Evolutionary conservation across 202 grass and related monocot species (phyloP).

Genomic region (Schoenoplectus tabernaemontani): DNA sequence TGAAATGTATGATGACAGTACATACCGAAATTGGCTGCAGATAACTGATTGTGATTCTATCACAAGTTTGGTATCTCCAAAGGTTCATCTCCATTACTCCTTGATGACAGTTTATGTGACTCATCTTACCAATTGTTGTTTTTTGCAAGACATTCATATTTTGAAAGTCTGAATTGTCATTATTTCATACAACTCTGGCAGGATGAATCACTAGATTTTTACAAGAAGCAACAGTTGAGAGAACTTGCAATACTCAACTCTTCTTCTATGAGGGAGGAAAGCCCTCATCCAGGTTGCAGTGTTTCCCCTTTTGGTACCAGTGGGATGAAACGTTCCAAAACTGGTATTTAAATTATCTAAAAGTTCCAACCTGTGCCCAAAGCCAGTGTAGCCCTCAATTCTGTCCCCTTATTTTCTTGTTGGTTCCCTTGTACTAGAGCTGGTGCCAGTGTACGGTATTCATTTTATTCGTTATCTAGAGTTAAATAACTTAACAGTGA

Average conservation of each 20-base stretch:
- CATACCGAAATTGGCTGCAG: background rate
- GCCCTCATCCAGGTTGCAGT: constrained; percentile 70
- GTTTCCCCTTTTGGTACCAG: constrained; percentile 70
- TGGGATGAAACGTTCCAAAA: constrained; percentile 81
- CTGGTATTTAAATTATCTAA: constrained; percentile 35
- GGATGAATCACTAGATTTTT: constrained; percentile 91
- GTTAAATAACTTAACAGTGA: constrained; percentile 50
- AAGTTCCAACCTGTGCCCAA: constrained; percentile 4
- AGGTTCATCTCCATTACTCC: background rate
- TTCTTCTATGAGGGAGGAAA: constrained; percentile 61
- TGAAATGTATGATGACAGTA: background rate
- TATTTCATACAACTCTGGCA: constrained; percentile 26
- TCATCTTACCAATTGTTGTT: constrained; percentile 14
- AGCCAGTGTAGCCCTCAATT: no score
- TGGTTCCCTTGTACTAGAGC: constrained; percentile 21
- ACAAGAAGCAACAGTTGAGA: constrained; percentile 92
- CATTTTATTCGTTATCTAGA: constrained; percentile 70
- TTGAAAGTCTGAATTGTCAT: background rate
- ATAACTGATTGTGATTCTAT: background rate
- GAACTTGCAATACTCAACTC: constrained; percentile 97
- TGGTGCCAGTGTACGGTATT: constrained; percentile 57
- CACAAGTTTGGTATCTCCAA: background rate
- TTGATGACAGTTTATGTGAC: constrained; percentile 15
- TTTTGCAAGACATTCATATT: background rate
- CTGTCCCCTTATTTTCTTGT: constrained; percentile 14